Base-by-base conservation (phyloP, 208 protist species). In the Perkinsela sp. region DNA sequence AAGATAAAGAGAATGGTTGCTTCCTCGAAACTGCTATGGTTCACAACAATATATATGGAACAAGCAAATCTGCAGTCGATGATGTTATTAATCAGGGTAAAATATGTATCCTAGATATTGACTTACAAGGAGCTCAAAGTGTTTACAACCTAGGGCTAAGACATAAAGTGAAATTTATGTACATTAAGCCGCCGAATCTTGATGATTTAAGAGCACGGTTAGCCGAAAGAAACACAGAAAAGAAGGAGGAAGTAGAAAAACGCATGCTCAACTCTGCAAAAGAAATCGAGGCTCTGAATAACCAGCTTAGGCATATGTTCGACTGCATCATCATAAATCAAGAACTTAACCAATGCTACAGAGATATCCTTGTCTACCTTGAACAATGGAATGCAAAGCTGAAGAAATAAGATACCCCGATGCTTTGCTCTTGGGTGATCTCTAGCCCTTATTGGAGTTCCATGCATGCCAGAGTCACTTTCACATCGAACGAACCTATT, bases 41-140 rank as follows among this genome's bases (percentile, higher is more conserved):
- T 30, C 91, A 95, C 78, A 87, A 88, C 48, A 95, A 96, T 76
- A 77, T 90, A 66, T 96, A 96, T 78, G 93, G 93, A 68, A 96
- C 93, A n/a, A 82, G 75, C 48, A 74, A 83, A 29, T 76, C 71
- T 1, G 85, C 88, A 1, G 80, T 96, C 28, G 69, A 81, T 13
- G 72, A 72, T 16, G 89, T 95, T 15, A 72, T 77, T 31, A 72
- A 77, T 22, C 66, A 73, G 13, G 83, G 83, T 30, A 88, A 85
- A 71, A 70, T 85, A 2, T 91, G 85, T 69, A 72, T 93, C 29
- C 71, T 94, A n/a, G 89, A 94, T 74, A 83, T 94, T 6, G 89
- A 94, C 79, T 81, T 94, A 30, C 81, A 94, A 72, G 89, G 89
- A 0, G 88, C 86, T 16, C 71, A 88, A 76, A 85, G 68, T 70